A percentile compares a stretch with the other conserved stretches of the same genome.
Evolutionary conservation across 495 filamentous ascomycete species (phyloP).

Genomic region (Margaritispora aquatica): DNA sequence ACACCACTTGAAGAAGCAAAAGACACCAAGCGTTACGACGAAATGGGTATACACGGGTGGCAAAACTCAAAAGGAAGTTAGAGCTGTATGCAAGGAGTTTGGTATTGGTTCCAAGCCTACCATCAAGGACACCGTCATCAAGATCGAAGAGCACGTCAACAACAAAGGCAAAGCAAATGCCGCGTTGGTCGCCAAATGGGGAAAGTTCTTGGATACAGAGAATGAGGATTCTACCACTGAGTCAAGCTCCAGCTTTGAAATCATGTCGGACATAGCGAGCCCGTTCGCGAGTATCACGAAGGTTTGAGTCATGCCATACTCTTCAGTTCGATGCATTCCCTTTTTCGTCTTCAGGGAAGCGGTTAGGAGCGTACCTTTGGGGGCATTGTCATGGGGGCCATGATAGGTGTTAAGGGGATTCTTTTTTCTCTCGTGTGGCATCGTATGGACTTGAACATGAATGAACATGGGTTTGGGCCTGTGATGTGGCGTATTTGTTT

Average conservation of each 20-base stretch:
- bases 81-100: conserved; percentile 13
- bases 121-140: conserved; percentile 7
- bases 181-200: conserved; percentile 5
- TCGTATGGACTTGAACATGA: too few species aligned
- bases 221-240: not conserved
- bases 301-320: not conserved
- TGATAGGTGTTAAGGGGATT: not conserved
- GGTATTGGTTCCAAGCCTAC: conserved; percentile 4
- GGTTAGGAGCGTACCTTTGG: not conserved
- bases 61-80: conserved; percentile 7
- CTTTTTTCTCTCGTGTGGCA: not conserved
- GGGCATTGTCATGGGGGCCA: not conserved
- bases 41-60: conserved; percentile 12
- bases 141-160: conserved; percentile 14
- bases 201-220: not conserved
- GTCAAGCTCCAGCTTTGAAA: not conserved
- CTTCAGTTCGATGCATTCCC: not conserved
- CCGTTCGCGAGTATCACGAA: too few species aligned
- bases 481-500: not conserved
- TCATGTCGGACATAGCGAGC: not conserved
- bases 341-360: not conserved
- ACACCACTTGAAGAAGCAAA: conserved; percentile 8
- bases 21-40: not conserved
- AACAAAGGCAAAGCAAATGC: conserved; percentile 5
- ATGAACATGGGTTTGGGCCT: too few species aligned